These are phyloP conservation scores for Bocquillonia castaneifolia DNA, from an alignment of 441 rosid species.

Conservation along the genomic window DNA sequence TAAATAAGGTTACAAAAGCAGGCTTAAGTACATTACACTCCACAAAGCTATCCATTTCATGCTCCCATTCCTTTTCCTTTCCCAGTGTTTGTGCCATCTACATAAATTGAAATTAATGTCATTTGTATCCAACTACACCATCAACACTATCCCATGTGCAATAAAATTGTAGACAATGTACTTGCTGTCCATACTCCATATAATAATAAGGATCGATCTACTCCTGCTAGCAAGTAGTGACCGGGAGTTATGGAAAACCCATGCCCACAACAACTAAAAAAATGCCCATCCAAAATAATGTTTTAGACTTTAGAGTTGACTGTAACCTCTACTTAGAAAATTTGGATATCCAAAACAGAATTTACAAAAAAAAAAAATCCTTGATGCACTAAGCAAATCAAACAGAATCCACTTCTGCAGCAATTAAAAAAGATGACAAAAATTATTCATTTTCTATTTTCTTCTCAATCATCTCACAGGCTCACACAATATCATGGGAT, in stretches of 20 bases:
- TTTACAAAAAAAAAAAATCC: neutral
- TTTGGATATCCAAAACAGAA: neutral
- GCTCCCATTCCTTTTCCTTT: neutral
- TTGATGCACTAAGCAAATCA: neutral
- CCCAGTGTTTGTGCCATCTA: neutral
- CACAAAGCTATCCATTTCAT: neutral
- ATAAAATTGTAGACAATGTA: neutral
- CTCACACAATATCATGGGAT: too few species aligned
- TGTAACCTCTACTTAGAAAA: neutral
- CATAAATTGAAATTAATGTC: neutral
- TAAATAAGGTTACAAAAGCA: neutral
- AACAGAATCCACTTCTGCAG: too few species aligned
- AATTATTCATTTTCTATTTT: too few species aligned
- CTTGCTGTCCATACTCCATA: neutral
- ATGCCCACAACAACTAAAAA: neutral
- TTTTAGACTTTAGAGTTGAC: neutral
- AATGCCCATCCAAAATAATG: neutral
- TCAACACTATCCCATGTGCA: neutral
- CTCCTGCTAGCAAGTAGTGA: too few species aligned
- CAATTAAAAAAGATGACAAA: neutral
- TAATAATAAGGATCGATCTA: neutral
- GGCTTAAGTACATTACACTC: neutral
- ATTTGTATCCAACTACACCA: constrained; percentile 4
- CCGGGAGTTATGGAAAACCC: neutral
- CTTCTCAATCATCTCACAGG: too few species aligned